These are phyloP conservation scores for Coprinopsis marcescibilis DNA, from an alignment of 768 basidiomycete species.

Conservation along the genomic window DNA sequence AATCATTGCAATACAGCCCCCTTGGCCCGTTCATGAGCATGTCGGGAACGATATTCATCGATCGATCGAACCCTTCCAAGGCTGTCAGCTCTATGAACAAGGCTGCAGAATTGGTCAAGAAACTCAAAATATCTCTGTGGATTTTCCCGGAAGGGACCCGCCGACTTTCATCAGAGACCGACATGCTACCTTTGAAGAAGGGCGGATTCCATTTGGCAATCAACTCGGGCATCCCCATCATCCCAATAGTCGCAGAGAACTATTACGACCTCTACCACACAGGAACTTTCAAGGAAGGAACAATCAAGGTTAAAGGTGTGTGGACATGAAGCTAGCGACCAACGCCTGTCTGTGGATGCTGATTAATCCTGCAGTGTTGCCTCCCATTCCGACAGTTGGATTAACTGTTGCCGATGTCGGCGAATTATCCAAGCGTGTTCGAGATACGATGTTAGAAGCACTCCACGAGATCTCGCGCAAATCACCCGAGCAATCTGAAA, in stretches of 20 bases:
- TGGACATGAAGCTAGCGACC: too few relatives aligned
- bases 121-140: conserved; percentile 69
- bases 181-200: conserved; percentile 89
- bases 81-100: conserved; percentile 73
- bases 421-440: conserved; percentile 59
- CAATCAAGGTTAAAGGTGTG: conserved; percentile 78
- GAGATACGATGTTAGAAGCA: conserved; percentile 72
- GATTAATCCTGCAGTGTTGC: conserved; percentile 58
- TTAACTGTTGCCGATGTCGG: conserved; percentile 66
- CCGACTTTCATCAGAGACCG: conserved; percentile 55
- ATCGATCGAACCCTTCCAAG: conserved; percentile 71
- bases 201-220: conserved; percentile 97
- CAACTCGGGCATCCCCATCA: conserved; percentile 83
- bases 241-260: conserved; percentile 90
- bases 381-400: conserved; percentile 74
- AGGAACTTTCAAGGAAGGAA: conserved; percentile 70
- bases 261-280: conserved; percentile 84
- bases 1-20: conserved; percentile 79
- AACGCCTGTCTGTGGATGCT: too few relatives aligned
- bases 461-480: conserved; percentile 72
- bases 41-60: conserved; percentile 87
- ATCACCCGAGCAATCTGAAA: conserved; percentile 20
- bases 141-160: conserved; percentile 97
- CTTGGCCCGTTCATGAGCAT: conserved; percentile 89
- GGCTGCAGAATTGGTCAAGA: conserved; percentile 78